Percentiles rank a stretch among this genome's conserved stretches.
These are phyloP conservation scores for Plectranthus barbatus DNA, from an alignment of 257 asterid genomes.

Conservation along the genomic window DNA sequence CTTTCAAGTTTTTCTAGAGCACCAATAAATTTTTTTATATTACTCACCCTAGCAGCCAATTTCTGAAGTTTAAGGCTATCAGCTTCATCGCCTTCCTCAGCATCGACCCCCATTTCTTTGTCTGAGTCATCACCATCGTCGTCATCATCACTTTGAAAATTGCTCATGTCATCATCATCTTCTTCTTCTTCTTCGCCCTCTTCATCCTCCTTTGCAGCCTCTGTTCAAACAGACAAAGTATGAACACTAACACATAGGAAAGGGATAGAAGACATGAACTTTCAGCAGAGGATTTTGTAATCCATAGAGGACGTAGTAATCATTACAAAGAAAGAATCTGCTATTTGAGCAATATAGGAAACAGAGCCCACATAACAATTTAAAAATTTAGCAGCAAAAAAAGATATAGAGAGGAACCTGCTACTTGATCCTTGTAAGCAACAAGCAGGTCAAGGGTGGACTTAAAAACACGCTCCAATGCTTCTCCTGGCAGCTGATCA, in stretches of 20 bases:
- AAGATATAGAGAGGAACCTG: conserved; percentile 39
- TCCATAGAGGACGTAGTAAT: not conserved
- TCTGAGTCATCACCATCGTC: conserved; percentile 73
- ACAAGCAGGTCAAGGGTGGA: conserved; percentile 84
- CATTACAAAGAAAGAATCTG: not conserved
- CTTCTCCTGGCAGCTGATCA: conserved; percentile 82
- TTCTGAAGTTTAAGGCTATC: conserved; percentile 64
- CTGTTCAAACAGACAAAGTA: conserved; percentile 26
- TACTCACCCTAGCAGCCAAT: conserved; percentile 85
- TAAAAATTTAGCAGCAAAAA: not conserved
- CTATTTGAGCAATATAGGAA: not conserved
- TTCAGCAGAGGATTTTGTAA: not conserved
- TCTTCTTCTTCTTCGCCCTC: conserved; percentile 61
- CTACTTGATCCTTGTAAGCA: conserved; percentile 92
- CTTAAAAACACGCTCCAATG: conserved; percentile 88
- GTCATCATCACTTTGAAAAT: conserved; percentile 70
- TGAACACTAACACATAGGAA: not conserved
- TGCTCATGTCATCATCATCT: conserved; percentile 70
- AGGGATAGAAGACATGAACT: not conserved
- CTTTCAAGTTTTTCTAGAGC: too few relatives aligned
- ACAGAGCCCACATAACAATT: not conserved
- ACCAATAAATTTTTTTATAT: not conserved
- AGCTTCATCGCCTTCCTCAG: conserved; percentile 85
- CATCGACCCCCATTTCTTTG: conserved; percentile 91
- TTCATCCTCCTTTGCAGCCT: conserved; percentile 73